Conservation (phyloP, 1,139 yeast genomes). For the Ogataea hybrid region DNA sequence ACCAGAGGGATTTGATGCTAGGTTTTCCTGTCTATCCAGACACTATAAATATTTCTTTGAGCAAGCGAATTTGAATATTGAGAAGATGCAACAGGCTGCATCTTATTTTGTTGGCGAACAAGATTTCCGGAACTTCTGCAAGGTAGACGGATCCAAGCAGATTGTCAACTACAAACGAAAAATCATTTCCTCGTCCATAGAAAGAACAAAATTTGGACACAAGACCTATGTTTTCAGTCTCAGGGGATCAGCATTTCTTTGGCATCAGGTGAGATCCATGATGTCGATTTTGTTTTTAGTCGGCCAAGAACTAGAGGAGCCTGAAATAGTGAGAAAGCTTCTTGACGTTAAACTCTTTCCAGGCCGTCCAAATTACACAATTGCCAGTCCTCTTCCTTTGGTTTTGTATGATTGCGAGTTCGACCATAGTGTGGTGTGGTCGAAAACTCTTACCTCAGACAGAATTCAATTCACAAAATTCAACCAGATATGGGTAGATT, state of each 20-base stretch:
- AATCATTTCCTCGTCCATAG: slow-evolving; percentile 53
- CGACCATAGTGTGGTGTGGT: slow-evolving; percentile 65
- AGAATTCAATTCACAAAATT: slow-evolving; percentile 24
- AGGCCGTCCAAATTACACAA: slow-evolving; percentile 75
- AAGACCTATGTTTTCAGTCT: slow-evolving; percentile 69
- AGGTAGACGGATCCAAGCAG: slow-evolving; percentile 91
- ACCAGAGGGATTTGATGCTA: slow-evolving; percentile 80
- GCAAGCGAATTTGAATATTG: slow-evolving; percentile 55
- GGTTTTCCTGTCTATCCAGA: slow-evolving; percentile 81
- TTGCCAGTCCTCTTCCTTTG: slow-evolving; percentile 90
- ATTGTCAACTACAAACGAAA: slow-evolving; percentile 69
- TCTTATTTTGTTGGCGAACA: slow-evolving; percentile 64
- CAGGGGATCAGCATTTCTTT: slow-evolving; percentile 85
- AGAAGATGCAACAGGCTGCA: slow-evolving; percentile 71
- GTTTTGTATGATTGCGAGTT: slow-evolving; percentile 86
- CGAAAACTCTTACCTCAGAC: slow-evolving; percentile 18
- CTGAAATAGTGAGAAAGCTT: slow-evolving; percentile 54
- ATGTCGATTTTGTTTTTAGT: slow-evolving; percentile 76
- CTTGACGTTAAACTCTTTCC: slow-evolving; percentile 60
- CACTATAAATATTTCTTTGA: slow-evolving; percentile 83
- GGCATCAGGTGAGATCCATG: slow-evolving; percentile 99
- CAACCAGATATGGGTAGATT: slow-evolving; percentile 34
- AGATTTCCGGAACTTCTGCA: slow-evolving; percentile 94
- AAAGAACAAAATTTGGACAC: slow-evolving; percentile 33
- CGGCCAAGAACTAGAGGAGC: slow-evolving; percentile 74